Base-by-base conservation (phyloP, 768 basidiomycete species). In the Lactarius trivialis region DNA sequence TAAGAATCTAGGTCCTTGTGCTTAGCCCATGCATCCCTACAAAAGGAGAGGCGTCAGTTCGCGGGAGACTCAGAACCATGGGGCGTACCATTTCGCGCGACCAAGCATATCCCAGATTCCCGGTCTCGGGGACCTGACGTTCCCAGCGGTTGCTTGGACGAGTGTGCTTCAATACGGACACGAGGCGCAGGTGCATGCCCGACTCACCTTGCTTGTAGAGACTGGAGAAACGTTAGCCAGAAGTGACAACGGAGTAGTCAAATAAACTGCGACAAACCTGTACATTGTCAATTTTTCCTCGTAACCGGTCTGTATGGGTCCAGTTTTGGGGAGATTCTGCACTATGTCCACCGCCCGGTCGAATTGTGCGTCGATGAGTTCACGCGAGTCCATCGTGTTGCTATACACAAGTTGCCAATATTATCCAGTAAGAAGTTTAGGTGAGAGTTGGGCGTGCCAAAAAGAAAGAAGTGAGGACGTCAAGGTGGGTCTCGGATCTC, bases 281-380 rank as follows among this genome's bases (percentile, higher is more conserved):
- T 98, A 98, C 84, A 98, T 92, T 12, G 85, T 82, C 15, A 98
- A 76, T 73, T 98, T 98, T 72, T 96, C 93, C 67, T 97, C 94
- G 71, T 98, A 97, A 66, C 84, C 90, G 0, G 94, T 97, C 73
- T 97, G 93, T 69, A 98, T 93, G 33, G 94, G 93, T 0, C 95
- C 93, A 11, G 85, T 91, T 79, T 96, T 96, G 1, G 95, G 93
- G 34, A 97, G 77, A 61, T 89, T 76, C 72, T 98, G 95, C 4
- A 97, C 88, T 59, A 98, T 96, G 73, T 95, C 88, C 11, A 98
- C 94, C 4, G 95, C 93, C 32, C 94, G 84, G 77, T 93, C 85
- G 74, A 98, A 98, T 73, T 95, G 93, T 54, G 82, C 82, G 67
- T 91, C 86, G 66, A 91, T 86, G 66, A 86, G 81, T 70, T 82